These are phyloP conservation scores for Metschnikowia noctiluminum DNA, from an alignment of 805 yeast genomes.

Conservation along the genomic window DNA sequence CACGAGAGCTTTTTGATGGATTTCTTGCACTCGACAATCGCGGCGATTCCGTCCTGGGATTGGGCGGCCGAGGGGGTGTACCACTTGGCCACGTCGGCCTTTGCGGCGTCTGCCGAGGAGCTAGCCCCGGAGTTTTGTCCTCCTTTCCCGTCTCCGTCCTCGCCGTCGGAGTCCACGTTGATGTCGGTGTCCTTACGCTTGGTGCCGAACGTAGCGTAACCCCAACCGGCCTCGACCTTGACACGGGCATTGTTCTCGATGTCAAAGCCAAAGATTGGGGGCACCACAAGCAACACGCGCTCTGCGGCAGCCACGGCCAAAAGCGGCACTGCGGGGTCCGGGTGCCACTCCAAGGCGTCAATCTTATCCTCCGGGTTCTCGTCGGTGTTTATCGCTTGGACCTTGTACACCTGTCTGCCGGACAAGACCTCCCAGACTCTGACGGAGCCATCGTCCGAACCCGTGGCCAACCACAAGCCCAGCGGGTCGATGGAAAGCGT, in stretches of 20 bases:
- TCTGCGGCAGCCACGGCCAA: constrained; percentile 85
- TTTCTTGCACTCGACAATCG: constrained; percentile 62
- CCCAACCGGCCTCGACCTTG: constrained; percentile 87
- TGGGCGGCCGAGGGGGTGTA: constrained; percentile 67
- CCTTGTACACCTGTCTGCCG: constrained; percentile 85
- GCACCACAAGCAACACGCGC: constrained; percentile 71
- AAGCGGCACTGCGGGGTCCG: constrained; percentile 68
- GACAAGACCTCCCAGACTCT: constrained; percentile 96
- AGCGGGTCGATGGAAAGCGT: constrained; percentile 79
- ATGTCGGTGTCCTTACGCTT: constrained; percentile 41
- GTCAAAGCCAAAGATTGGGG: constrained; percentile 88
- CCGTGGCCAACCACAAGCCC: constrained; percentile 96
- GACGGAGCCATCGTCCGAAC: constrained; percentile 94
- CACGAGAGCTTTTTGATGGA: constrained; percentile 81
- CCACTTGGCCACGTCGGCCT: constrained; percentile 73
- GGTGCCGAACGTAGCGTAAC: constrained; percentile 65
- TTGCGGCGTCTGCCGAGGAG: constrained; percentile 20
- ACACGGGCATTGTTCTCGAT: constrained; percentile 77
- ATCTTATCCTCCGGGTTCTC: constrained; percentile 70
- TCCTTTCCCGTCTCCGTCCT: constrained; percentile 19
- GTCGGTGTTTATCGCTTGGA: constrained; percentile 48
- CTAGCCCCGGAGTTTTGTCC: constrained; percentile 17
- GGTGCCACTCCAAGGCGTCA: constrained; percentile 87
- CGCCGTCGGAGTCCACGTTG: constrained; percentile 36
- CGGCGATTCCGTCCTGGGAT: constrained; percentile 61